A percentile compares a stretch with the other conserved stretches of the same genome.
phyloP scores from a whole-genome alignment of 768 basidiomycete genomes.

The Hemileccinum rubropunctum region DNA sequence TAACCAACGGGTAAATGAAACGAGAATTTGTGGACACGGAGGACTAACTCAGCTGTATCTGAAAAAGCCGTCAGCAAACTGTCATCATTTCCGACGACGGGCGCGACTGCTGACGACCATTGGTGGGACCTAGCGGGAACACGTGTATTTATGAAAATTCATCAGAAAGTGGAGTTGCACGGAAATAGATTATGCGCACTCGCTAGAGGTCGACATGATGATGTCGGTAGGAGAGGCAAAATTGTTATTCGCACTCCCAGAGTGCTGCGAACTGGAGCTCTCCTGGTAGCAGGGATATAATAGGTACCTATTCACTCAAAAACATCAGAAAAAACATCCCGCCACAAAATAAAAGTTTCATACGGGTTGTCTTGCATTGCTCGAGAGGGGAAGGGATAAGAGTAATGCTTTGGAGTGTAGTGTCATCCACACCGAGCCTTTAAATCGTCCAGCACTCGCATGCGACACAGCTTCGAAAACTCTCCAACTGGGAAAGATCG shows the following conservation, averaged over 20 bases:
- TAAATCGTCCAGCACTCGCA: constrained; percentile 3
- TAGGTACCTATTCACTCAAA: constrained; percentile 1
- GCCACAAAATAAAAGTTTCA: not conserved
- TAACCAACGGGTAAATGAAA: not conserved
- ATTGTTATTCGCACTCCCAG: not conserved
- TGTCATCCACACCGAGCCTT: not conserved
- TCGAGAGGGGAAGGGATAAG: not conserved
- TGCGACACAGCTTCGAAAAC: constrained; percentile 11
- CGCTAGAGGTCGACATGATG: not conserved
- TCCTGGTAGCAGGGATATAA: not conserved
- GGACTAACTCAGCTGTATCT: constrained; percentile 12
- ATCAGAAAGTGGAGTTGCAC: constrained; percentile 3
- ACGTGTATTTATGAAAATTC: not conserved
- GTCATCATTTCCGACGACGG: not conserved
- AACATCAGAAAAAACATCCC: not conserved
- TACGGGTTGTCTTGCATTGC: constrained; percentile 15
- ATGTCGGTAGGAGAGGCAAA: not conserved
- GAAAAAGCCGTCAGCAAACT: not conserved
- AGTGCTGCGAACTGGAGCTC: not conserved
- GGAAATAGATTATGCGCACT: constrained; percentile 10
- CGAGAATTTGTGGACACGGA: not conserved
- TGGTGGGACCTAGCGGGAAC: not conserved
- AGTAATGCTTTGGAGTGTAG: not conserved
- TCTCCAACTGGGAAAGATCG: not conserved
- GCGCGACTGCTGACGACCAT: not conserved